Evolutionary conservation across 331 rosid genomes (phyloP).

Genomic region (Stylosanthes scabra): DNA sequence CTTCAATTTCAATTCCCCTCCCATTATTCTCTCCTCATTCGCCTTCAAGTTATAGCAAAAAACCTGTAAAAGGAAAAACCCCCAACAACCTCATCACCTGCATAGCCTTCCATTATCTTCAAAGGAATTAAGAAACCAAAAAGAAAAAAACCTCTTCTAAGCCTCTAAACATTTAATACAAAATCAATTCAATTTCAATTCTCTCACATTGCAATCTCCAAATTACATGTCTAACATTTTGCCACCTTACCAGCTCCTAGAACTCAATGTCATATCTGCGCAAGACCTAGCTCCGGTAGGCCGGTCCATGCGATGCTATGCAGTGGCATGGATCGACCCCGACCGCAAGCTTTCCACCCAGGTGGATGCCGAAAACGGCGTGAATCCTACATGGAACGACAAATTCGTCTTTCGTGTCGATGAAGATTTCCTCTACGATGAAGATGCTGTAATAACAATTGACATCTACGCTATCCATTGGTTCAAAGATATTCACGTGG

Average conservation of each 20-base stretch:
- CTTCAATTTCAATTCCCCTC: constrained; percentile 13
- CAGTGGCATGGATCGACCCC: constrained; percentile 88
- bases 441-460: constrained; percentile 66
- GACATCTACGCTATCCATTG: constrained; percentile 94
- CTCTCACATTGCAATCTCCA: background rate
- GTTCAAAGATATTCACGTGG: constrained; percentile 87
- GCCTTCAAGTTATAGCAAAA: background rate
- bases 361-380: constrained; percentile 72
- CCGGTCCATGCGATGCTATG: constrained; percentile 81
- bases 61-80: background rate
- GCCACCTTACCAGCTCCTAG: constrained; percentile 78
- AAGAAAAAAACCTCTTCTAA: constrained; percentile 3
- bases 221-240: constrained; percentile 56
- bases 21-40: constrained; percentile 32
- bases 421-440: constrained; percentile 64
- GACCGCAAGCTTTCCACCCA: constrained; percentile 84
- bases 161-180: background rate
- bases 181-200: background rate
- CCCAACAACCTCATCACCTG: constrained; percentile 19
- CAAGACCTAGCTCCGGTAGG: constrained; percentile 73
- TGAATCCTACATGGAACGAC: constrained; percentile 90
- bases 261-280: constrained; percentile 80
- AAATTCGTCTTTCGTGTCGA: constrained; percentile 88
- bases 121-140: constrained; percentile 9
- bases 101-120: constrained; percentile 13